Evolutionary conservation across 2,329 filamentous ascomycete species (phyloP), one percentile per base, ranked within the genome.

Genomic region (Samsoniella hepiali): DNA sequence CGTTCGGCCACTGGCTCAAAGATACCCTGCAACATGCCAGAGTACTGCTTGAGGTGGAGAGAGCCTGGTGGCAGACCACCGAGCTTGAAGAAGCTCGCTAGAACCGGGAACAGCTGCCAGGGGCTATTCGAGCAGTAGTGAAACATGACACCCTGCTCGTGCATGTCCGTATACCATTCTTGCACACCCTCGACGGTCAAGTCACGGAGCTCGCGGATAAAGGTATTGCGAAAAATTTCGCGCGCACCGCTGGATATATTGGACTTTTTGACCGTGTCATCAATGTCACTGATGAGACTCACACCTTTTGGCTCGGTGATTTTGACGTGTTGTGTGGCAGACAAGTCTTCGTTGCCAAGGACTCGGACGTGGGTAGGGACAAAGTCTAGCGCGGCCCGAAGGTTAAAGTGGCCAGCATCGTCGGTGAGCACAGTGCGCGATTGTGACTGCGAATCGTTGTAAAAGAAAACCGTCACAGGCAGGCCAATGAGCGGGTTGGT

Each of bases 111-210:
- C 7, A 99, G 83, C 74, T 99, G 96, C 96, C 96, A 99, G 0
- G 95, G 95, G 58, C 94, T 96, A 76, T 99, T 99, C n/a, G 95
- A 99, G 67, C 97, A 96, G 74, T 99, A 99, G 73, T 99, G 96
- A 59, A 99, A 84, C 69, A 88, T 86, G 31, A 98, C 94, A 22
- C 93, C 93, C 78, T 94, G 86, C 27, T 87, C 81, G 45, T 90
- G 84, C 77, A 99, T 82, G 27, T 82, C 82, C 42, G 81, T 86
- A 72, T 98, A 99, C 94, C 95, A 98, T 66, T 96, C 91, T 64
- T 82, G 85, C 27, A 98, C 93, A 2, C 95, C 95, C 17, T 93
- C 89, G 29, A 99, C 87, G 0, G 88, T 92, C 53, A 98, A 81
- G 65, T 94, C 92, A 3, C 78, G 81, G 1, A 98, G 80, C 51